Evolutionary conservation across 163 green algal species (phyloP), one percentile per base, ranked within the genome.

Genomic region (Smithsoniella earleae): DNA sequence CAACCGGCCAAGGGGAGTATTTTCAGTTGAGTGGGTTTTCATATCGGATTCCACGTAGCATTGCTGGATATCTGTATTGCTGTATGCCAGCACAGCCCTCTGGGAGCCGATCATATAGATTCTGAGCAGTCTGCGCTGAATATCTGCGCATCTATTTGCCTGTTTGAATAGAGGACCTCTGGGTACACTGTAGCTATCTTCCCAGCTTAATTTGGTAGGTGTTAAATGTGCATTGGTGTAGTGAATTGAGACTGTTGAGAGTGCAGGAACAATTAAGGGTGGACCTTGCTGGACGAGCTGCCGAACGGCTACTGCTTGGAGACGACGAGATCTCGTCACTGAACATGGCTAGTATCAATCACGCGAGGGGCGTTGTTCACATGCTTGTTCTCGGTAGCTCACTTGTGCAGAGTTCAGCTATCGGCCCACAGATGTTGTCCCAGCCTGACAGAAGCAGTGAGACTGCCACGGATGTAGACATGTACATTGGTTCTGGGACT

Each of bases 311-410:
- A 6, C 58, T 90, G 20, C 90, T 87, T 63, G 89, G 87, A 1
- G 37, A 45, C 0, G 91, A 96, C 4, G 88, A 95, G 77, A 78
- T 95, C 75, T 86, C 66, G 76, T 88, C 78, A 6, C 83, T 97
- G 73, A 83, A 93, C 73, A 81, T 88, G 73, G 58, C 76, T 20
- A 76, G 76, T 36, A 75, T 91, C 18, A 74, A 77, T 10, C 63
- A 82, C 36, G 86, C 86, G 20, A 79, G 86, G 16, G 58, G 72
- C 58, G 87, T 90, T 45, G 84, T 78, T 2, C 65, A 78, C 34
- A 88, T 86, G 74, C 77, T 89, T 43, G 76, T 89, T 3, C 80
- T 86, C 8, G 81, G 76, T 28, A 45, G 62, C 18, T 81, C 74
- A 18, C 82, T 90, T 76, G 74, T 63, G 1, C 65, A 79, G 58